Evolutionary conservation across 1,139 yeast species (phyloP), one percentile per base, ranked within the genome.

Genomic region (Geotrichum europaeum): DNA sequence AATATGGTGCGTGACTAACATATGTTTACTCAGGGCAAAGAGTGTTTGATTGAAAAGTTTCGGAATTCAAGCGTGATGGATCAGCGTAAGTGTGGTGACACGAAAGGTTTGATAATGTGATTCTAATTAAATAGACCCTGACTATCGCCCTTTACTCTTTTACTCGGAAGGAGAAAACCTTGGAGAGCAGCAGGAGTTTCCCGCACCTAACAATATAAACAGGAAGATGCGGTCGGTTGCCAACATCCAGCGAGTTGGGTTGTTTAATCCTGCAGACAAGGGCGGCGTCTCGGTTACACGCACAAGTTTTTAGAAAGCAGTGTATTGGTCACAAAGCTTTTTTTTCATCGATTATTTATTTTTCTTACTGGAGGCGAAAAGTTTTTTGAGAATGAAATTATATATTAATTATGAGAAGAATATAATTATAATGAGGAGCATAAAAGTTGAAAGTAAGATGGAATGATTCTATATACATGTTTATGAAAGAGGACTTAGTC

Each of bases 31-130:
- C 84, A 81, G 69, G 84, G 84, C 20, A 73, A 74, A 57, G 75
- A 73, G 18, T 72, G 75, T 32, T 72, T 81, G 53, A 73, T 80
- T 57, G 77, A 78, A 57, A 80, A 79, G 65, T 81, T 81, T 67
- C 75, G 81, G 52, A 75, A 76, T 63, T 81, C 84, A 7, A 77
- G 77, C 52, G 81, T 81, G 7, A 79, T 81, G 83, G 76, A 74
- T 57, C 79, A 78, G 65, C 70, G 71, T 66, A 56, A 56, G 63
- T 59, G 7, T 6, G 28, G 30, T n/a, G 4, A 32, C 15, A 13
- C 13, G 2, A 51, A 24, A 47, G 32, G 25, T 49, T 43, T 43
- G 34, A 28, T 32, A 13, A 34, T 9, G n/a, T 4, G 18, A 12
- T 28, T 7, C 50, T 49, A 55, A 45, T 40, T 10, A 45, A 12